Evolutionary conservation across 2,329 filamentous ascomycete species (phyloP).

Genomic region (Ascomycota sp.): DNA sequence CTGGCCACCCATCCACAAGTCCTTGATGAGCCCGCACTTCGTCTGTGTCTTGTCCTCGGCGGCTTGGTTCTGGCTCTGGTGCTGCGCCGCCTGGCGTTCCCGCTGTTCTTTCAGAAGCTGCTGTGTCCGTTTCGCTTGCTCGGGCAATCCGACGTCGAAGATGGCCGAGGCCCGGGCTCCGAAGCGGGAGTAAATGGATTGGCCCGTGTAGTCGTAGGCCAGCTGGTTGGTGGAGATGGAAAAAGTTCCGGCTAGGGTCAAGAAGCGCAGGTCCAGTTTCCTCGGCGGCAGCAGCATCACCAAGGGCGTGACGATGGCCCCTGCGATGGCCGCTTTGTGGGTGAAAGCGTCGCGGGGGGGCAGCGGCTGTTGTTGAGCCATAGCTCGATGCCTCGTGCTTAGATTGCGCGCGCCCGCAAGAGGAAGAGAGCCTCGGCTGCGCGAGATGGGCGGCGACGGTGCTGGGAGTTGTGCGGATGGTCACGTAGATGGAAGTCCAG

Average conservation of each 20-base stretch:
- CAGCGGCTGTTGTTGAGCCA: slow-evolving; percentile 6
- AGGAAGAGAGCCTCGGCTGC: too few relatives aligned
- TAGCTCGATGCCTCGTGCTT: too few relatives aligned
- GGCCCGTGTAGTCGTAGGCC: slow-evolving; percentile 31
- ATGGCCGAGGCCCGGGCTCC: slow-evolving; percentile 20
- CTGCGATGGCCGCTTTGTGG: slow-evolving; percentile 25
- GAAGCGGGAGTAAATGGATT: slow-evolving; percentile 26
- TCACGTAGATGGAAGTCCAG: too few relatives aligned
- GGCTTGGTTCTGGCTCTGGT: slow-evolving; percentile 6
- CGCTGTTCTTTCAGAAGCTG: slow-evolving; percentile 23
- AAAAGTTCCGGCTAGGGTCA: slow-evolving; percentile 25
- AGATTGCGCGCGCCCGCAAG: too few relatives aligned
- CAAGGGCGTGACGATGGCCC: slow-evolving; percentile 23
- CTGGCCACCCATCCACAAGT: slow-evolving; percentile 37
- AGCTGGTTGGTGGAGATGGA: slow-evolving; percentile 33
- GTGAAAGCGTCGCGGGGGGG: slow-evolving; percentile 15
- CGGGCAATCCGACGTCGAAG: slow-evolving; percentile 31
- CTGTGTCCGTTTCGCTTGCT: slow-evolving; percentile 26
- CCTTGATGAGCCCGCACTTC: slow-evolving; percentile 16
- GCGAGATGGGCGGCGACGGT: too few relatives aligned
- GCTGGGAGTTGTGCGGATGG: too few relatives aligned
- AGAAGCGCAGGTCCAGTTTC: slow-evolving; percentile 25
- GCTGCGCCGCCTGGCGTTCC: slow-evolving; percentile 13
- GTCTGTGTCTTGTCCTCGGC: slow-evolving; percentile 11
- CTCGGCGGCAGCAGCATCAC: slow-evolving; percentile 29